Conservation (phyloP, 2,329 filamentous ascomycete species). For the Penicillium sp. region DNA sequence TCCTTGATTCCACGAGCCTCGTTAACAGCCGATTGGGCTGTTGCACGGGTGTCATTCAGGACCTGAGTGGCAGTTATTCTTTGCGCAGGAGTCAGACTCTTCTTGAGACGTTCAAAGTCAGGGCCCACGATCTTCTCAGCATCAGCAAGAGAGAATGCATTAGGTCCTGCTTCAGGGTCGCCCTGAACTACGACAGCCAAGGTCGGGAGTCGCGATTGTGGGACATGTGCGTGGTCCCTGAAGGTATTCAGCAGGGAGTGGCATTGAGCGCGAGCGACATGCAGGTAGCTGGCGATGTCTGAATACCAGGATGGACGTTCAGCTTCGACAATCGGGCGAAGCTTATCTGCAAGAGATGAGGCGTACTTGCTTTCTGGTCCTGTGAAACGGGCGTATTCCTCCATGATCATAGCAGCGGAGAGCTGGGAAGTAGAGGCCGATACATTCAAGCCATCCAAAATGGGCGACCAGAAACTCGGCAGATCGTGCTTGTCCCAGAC, state of each 20-base stretch:
- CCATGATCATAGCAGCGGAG: conserved; percentile 76
- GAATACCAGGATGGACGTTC: conserved; percentile 81
- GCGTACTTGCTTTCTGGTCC: conserved; percentile 35
- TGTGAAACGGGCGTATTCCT: conserved; percentile 73
- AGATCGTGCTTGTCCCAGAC: conserved; percentile 63
- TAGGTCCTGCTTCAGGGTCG: conserved; percentile 85
- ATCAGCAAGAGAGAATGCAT: conserved; percentile 82
- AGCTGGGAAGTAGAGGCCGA: conserved; percentile 83
- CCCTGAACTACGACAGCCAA: conserved; percentile 93
- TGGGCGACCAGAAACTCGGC: conserved; percentile 59
- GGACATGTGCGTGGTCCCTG: conserved; percentile 82
- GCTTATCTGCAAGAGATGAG: conserved; percentile 50
- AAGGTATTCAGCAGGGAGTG: conserved; percentile 88
- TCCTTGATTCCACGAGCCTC: conserved; percentile 79
- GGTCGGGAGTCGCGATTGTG: conserved; percentile 70
- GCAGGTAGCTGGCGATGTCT: conserved; percentile 85
- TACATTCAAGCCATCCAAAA: conserved; percentile 69
- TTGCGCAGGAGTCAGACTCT: conserved; percentile 82
- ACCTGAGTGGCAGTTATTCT: conserved; percentile 79
- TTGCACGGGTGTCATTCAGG: conserved; percentile 72
- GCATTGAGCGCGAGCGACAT: conserved; percentile 87
- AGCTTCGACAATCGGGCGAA: conserved; percentile 76
- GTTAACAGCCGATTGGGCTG: conserved; percentile 69
- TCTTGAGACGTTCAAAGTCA: conserved; percentile 87
- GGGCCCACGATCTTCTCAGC: conserved; percentile 83